Conservation (phyloP, 305 asterid genomes). For the Nicotiana rustica region DNA sequence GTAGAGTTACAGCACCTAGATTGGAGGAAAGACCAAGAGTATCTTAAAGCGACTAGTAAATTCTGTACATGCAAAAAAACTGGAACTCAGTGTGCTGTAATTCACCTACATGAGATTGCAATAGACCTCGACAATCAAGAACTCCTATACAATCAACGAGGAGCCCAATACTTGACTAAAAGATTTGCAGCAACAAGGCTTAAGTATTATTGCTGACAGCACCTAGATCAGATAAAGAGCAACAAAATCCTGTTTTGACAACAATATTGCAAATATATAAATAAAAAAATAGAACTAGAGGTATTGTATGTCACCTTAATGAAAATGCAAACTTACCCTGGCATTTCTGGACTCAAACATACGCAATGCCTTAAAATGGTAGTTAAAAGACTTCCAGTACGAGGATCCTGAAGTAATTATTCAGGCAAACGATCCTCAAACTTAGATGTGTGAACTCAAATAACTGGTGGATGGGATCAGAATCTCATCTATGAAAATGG, state of each 20-base stretch:
- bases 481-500: neutral
- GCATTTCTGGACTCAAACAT: neutral
- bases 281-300: neutral
- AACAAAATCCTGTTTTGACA: neutral
- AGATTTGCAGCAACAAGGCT: neutral
- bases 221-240: conserved; percentile 5
- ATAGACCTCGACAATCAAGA: neutral
- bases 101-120: neutral
- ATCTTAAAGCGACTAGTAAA: neutral
- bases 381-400: neutral
- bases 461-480: conserved; percentile 14
- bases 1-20: conserved; percentile 15
- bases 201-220: conserved; percentile 1
- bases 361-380: neutral
- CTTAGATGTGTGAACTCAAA: neutral
- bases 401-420: neutral
- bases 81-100: neutral
- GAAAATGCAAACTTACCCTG: neutral
- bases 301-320: neutral
- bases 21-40: neutral
- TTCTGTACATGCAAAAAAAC: neutral
- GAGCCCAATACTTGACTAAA: neutral
- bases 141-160: neutral
- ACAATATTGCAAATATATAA: neutral
- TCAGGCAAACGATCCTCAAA: neutral